Conservation (phyloP, 1,284 basidiomycete genomes). For the Puccinia novopanici region DNA sequence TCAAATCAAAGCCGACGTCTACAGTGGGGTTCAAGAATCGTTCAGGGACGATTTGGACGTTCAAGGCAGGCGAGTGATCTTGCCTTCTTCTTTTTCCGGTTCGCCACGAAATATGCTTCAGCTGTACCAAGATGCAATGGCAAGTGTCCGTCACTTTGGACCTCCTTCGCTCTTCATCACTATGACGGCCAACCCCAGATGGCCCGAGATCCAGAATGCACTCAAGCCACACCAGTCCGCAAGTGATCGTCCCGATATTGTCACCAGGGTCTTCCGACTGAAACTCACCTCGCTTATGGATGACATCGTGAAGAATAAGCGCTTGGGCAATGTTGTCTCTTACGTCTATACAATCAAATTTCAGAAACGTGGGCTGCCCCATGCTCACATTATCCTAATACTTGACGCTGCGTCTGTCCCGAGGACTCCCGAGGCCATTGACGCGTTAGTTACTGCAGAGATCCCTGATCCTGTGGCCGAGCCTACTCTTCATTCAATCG, state of each 20-base stretch:
- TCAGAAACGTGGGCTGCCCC: slow-evolving; percentile 61
- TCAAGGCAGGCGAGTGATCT: background rate
- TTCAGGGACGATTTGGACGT: background rate
- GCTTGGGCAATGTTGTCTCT: background rate
- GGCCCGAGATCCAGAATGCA: background rate
- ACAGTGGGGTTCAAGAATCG: background rate
- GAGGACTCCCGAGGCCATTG: background rate
- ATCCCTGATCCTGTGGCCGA: background rate
- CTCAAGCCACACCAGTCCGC: too few species aligned
- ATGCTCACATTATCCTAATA: slow-evolving; percentile 60
- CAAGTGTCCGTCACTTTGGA: too few species aligned
- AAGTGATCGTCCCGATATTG: slow-evolving; percentile 21
- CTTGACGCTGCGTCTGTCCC: background rate
- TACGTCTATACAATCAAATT: slow-evolving; percentile 60
- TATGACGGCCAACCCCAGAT: too few species aligned
- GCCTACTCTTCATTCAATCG: background rate
- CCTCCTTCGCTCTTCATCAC: slow-evolving; percentile 32
- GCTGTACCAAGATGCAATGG: too few species aligned
- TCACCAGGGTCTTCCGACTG: slow-evolving; percentile 22
- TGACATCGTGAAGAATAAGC: background rate
- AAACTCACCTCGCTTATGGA: background rate
- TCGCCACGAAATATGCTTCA: slow-evolving; percentile 1
- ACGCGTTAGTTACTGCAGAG: slow-evolving; percentile 6
- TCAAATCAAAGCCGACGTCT: too few species aligned
- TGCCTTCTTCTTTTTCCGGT: slow-evolving; percentile 12